Conservation (phyloP, 148 eudicot genomes). For the Camellia japonica region DNA sequence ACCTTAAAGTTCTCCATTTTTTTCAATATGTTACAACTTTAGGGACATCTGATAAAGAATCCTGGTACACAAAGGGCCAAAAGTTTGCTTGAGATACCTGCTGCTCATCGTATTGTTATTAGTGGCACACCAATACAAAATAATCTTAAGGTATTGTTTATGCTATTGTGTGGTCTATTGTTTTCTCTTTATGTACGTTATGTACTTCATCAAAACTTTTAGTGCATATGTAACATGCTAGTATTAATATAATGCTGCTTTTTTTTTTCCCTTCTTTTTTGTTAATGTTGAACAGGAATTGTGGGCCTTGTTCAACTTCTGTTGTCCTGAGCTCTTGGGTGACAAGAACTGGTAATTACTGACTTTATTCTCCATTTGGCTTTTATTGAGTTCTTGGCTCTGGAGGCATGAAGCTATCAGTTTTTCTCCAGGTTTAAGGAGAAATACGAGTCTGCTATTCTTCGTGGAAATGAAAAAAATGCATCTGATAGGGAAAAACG, state of each 20-base stretch:
- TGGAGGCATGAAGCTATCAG: constrained; percentile 10
- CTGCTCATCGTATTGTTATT: constrained; percentile 80
- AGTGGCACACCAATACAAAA: constrained; percentile 99
- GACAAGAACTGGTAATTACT: constrained; percentile 72
- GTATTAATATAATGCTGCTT: background rate
- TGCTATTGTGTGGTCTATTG: background rate
- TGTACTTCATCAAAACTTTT: background rate
- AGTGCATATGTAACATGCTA: background rate
- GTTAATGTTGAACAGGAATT: constrained; percentile 53
- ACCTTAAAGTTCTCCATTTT: background rate
- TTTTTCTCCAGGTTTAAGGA: constrained; percentile 64
- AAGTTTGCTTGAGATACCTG: constrained; percentile 89
- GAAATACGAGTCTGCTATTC: constrained; percentile 67
- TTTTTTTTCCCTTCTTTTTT: background rate
- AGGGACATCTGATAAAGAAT: constrained; percentile 99
- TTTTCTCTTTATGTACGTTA: background rate
- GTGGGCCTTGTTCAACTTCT: constrained; percentile 95
- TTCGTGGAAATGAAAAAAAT: constrained; percentile 87
- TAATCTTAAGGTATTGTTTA: constrained; percentile 68
- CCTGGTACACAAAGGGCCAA: constrained; percentile 96
- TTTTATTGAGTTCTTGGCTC: background rate
- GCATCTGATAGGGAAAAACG: constrained; percentile 86
- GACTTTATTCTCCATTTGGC: background rate
- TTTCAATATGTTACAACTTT: constrained; percentile 12
- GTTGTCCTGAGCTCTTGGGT: constrained; percentile 89